phyloP scores from a whole-genome alignment of 768 basidiomycete genomes.

The Saitozyma sp. region DNA sequence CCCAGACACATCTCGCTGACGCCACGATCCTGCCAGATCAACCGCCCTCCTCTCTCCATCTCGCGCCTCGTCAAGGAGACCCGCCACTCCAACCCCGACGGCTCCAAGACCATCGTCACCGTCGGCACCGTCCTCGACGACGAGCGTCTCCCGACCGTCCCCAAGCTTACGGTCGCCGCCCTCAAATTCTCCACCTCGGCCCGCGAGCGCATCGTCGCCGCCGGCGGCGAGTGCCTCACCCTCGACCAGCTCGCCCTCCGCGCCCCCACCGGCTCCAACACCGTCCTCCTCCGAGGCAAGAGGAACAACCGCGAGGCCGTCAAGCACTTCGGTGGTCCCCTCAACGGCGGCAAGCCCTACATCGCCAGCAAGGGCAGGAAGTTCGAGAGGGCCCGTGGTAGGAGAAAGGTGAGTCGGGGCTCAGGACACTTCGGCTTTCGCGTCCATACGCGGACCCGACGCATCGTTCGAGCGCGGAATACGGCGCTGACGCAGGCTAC shows the following conservation, averaged over 20 bases:
- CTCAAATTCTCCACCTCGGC: constrained; percentile 91
- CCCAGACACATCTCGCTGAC: neutral
- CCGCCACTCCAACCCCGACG: constrained; percentile 54
- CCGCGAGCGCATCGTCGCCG: constrained; percentile 89
- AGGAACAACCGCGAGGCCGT: constrained; percentile 90
- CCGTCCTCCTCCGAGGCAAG: constrained; percentile 86
- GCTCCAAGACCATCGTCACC: constrained; percentile 76
- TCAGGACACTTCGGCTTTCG: too few species aligned
- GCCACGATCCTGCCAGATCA: constrained; percentile 56
- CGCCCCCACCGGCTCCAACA: constrained; percentile 92
- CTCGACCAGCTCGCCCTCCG: constrained; percentile 95
- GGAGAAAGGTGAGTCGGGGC: constrained; percentile 66
- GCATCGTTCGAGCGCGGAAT: neutral
- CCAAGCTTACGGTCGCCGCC: constrained; percentile 90
- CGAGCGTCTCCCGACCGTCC: constrained; percentile 76
- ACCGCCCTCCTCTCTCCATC: constrained; percentile 93
- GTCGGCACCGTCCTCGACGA: constrained; percentile 96
- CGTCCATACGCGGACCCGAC: too few species aligned
- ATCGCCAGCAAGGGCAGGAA: constrained; percentile 95
- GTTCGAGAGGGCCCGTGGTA: constrained; percentile 97
- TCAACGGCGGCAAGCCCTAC: constrained; percentile 99
- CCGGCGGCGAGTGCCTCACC: constrained; percentile 91
- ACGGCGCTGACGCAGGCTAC: neutral
- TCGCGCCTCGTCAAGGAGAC: constrained; percentile 89
- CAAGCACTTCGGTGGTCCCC: constrained; percentile 96